phyloP scores from a whole-genome alignment of 1,139 yeast species.

The Sugiyamaella sp. region DNA sequence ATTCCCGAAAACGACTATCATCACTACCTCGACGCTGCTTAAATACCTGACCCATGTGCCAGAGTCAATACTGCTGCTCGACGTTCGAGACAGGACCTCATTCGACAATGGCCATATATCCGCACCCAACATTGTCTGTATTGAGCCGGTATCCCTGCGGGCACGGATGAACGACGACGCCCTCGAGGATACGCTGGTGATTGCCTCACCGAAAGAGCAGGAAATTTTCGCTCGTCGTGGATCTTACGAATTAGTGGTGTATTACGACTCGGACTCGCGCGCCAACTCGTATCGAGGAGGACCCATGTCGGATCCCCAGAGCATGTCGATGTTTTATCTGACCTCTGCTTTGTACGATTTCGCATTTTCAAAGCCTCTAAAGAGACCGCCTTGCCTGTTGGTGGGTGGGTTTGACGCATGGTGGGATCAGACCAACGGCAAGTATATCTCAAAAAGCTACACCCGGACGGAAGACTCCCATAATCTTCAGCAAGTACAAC shows the following conservation, averaged over 20 bases:
- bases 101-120: constrained; percentile 64
- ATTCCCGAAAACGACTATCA: constrained; percentile 39
- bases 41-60: constrained; percentile 35
- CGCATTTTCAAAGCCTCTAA: constrained; percentile 52
- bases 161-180: constrained; percentile 57
- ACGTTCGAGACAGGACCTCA: constrained; percentile 61
- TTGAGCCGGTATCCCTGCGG: constrained; percentile 65
- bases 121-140: constrained; percentile 58
- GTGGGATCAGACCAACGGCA: constrained; percentile 44
- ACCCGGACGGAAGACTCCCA: not conserved
- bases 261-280: constrained; percentile 52
- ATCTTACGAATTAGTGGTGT: constrained; percentile 60
- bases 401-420: constrained; percentile 57
- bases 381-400: constrained; percentile 57
- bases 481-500: too few relatives aligned
- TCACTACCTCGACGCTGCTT: constrained; percentile 38
- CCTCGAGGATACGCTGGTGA: constrained; percentile 58
- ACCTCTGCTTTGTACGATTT: constrained; percentile 40
- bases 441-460: constrained; percentile 17
- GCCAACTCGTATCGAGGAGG: constrained; percentile 30
- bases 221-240: constrained; percentile 54
- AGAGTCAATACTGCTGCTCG: constrained; percentile 55
- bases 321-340: constrained; percentile 29
- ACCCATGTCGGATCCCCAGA: constrained; percentile 27
- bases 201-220: constrained; percentile 59